Percentiles rank a stretch among this genome's conserved stretches.
Conservation (phyloP, 805 yeast species). For the Ogataea dorogensis region DNA sequence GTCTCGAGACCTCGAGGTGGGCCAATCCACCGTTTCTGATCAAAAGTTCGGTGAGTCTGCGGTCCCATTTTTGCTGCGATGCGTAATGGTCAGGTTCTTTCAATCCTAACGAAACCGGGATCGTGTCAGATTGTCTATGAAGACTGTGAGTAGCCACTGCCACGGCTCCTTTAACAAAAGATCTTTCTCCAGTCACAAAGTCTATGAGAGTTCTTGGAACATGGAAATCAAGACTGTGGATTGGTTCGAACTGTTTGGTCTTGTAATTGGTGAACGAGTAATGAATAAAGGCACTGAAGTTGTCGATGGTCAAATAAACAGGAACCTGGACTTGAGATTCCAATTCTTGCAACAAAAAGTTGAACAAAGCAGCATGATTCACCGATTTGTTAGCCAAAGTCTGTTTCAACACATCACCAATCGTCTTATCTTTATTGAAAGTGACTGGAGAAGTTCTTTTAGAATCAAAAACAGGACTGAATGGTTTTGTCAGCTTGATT, state of each 20-base stretch:
- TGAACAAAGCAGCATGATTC: constrained; percentile 44
- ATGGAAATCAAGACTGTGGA: constrained; percentile 63
- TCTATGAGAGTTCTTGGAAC: constrained; percentile 56
- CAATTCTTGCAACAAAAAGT: constrained; percentile 55
- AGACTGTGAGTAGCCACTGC: constrained; percentile 61
- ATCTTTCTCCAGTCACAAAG: constrained; percentile 49
- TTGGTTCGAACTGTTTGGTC: constrained; percentile 50
- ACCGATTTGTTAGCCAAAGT: constrained; percentile 26
- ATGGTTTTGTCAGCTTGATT: constrained; percentile 25
- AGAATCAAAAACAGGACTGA: constrained; percentile 22
- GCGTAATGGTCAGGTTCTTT: constrained; percentile 56
- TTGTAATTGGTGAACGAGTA: constrained; percentile 58
- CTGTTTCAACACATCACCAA: constrained; percentile 44
- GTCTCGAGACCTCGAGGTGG: constrained; percentile 40
- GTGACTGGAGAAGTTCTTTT: constrained; percentile 15
- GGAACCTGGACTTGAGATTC: constrained; percentile 50
- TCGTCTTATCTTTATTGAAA: constrained; percentile 25
- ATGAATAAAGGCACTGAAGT: constrained; percentile 62
- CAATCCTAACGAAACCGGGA: constrained; percentile 53
- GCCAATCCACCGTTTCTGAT: constrained; percentile 28
- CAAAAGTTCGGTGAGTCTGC: constrained; percentile 50
- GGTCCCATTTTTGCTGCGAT: constrained; percentile 48
- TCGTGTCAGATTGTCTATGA: constrained; percentile 51
- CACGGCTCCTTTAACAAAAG: constrained; percentile 62
- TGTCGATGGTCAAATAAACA: constrained; percentile 69